A percentile compares a stretch with the other conserved stretches of the same genome.
These are phyloP conservation scores for Yarrowia osloensis DNA, from an alignment of 805 yeast species.

Conservation along the genomic window DNA sequence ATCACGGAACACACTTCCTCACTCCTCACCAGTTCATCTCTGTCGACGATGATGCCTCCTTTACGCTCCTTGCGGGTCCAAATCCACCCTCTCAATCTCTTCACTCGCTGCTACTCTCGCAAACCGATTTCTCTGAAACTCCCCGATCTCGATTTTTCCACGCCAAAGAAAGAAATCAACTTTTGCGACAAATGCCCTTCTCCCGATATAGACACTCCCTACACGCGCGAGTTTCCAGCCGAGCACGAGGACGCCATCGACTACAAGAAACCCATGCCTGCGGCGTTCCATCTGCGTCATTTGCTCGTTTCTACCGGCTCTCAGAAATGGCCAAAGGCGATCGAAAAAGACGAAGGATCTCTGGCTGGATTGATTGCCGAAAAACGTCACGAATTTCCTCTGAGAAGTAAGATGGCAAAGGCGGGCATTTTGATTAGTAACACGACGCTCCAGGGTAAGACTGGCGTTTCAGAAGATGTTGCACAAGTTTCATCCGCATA, in stretches of 20 bases:
- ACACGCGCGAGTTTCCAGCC: not conserved
- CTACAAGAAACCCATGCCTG: slow-evolving; percentile 21
- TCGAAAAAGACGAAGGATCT: not conserved
- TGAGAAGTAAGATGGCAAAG: slow-evolving; percentile 13
- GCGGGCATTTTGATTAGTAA: slow-evolving; percentile 40
- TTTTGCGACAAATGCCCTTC: slow-evolving; percentile 20
- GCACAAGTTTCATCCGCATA: slow-evolving; percentile 43
- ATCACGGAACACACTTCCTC: too few relatives aligned
- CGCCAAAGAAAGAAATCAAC: not conserved
- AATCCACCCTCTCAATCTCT: not conserved
- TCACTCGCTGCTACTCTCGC: not conserved
- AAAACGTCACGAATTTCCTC: not conserved
- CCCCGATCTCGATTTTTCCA: not conserved
- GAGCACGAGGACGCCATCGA: slow-evolving; percentile 16
- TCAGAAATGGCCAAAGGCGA: slow-evolving; percentile 7
- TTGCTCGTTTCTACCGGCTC: not conserved
- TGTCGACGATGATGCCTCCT: too few relatives aligned
- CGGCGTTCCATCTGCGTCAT: slow-evolving; percentile 14
- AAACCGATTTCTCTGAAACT: not conserved
- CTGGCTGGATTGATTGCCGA: not conserved
- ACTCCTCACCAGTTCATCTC: too few relatives aligned
- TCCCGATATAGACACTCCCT: slow-evolving; percentile 1
- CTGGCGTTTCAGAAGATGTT: not conserved
- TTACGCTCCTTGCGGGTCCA: too few relatives aligned
- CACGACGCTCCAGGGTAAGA: not conserved